Conservation (phyloP, 2,329 filamentous ascomycete genomes). For the Colletotrichum siamense region DNA sequence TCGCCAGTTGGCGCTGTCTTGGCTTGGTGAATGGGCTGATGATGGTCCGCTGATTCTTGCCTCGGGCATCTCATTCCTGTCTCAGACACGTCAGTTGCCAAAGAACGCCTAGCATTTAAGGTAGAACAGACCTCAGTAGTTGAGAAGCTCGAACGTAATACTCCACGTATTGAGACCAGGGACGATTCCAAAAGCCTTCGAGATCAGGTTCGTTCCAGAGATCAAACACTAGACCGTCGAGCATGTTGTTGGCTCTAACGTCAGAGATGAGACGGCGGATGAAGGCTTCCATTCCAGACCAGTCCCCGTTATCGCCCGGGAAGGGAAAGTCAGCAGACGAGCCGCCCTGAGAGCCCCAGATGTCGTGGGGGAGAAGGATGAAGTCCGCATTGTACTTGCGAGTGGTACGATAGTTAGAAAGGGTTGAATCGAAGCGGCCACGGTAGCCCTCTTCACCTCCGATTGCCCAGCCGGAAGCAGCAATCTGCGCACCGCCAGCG, state of each 20-base stretch:
- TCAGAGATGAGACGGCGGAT: background rate
- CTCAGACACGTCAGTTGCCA: background rate
- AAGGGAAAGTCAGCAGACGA: background rate
- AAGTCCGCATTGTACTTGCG: background rate
- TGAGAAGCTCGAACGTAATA: background rate
- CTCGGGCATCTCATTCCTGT: background rate
- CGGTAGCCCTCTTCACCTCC: background rate
- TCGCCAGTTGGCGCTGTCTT: background rate
- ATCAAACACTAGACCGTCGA: background rate
- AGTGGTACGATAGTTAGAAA: background rate
- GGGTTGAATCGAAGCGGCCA: background rate
- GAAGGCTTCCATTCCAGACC: background rate
- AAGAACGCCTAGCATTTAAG: rapidly evolving
- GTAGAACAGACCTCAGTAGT: rapidly evolving
- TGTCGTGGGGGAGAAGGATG: constrained; percentile 2
- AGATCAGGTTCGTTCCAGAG: background rate
- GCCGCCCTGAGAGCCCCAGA: constrained; percentile 1
- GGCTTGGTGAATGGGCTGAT: background rate
- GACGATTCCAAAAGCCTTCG: background rate
- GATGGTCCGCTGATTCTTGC: background rate
- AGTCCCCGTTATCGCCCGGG: background rate
- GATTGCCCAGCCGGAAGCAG: background rate
- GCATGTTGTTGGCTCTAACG: background rate
- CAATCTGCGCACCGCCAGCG: background rate
- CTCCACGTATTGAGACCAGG: background rate